These are phyloP conservation scores for Nakaseomyces sp. DNA, from an alignment of 1,139 yeast genomes.

Conservation along the genomic window DNA sequence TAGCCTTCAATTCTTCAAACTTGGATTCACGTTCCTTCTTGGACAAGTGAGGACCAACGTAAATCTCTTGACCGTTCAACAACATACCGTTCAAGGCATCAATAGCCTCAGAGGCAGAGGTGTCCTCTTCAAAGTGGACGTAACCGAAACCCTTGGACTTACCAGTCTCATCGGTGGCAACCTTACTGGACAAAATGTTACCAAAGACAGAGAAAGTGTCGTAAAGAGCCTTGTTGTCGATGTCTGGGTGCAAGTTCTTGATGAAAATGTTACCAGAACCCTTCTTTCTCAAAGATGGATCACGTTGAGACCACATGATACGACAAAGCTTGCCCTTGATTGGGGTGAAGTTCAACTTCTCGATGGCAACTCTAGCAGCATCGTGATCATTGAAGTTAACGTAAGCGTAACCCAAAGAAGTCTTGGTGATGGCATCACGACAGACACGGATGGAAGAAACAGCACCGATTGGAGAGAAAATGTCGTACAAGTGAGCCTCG, in stretches of 20 bases:
- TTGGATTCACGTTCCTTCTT: constrained; percentile 94
- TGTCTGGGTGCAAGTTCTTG: constrained; percentile 96
- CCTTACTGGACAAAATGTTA: constrained; percentile 91
- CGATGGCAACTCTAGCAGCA: constrained; percentile 93
- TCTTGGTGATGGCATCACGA: constrained; percentile 96
- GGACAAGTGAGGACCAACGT: constrained; percentile 89
- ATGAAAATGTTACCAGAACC: constrained; percentile 97
- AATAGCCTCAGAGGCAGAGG: constrained; percentile 91
- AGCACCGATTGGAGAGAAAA: constrained; percentile 91
- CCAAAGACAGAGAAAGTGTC: constrained; percentile 98
- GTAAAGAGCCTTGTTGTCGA: constrained; percentile 97
- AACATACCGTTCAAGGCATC: constrained; percentile 98
- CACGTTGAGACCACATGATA: constrained; percentile 99
- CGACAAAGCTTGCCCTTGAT: constrained; percentile 97
- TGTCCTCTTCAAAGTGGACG: constrained; percentile 91
- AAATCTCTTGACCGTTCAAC: constrained; percentile 93
- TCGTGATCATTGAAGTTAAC: constrained; percentile 86
- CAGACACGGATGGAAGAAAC: constrained; percentile 97
- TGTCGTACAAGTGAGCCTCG: constrained; percentile 90
- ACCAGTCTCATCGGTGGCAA: constrained; percentile 91
- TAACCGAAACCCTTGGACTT: constrained; percentile 94
- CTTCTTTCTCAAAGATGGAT: constrained; percentile 89
- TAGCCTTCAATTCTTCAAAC: constrained; percentile 83
- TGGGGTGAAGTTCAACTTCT: constrained; percentile 87
- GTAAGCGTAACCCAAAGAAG: constrained; percentile 96